phyloP scores from a whole-genome alignment of 2,329 filamentous ascomycete genomes.

The Pseudofabraea citricarpa region DNA sequence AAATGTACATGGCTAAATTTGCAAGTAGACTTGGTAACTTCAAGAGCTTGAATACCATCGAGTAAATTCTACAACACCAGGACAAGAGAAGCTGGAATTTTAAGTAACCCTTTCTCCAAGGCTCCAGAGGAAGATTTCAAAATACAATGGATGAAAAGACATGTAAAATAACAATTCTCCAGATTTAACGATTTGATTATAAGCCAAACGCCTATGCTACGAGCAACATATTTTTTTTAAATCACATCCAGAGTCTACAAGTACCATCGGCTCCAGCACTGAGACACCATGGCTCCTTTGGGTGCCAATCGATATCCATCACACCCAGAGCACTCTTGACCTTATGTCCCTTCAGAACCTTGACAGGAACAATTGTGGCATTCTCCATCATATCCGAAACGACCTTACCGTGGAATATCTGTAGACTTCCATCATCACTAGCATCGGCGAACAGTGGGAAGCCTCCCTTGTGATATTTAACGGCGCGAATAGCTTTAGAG shows the following conservation, averaged over 20 bases:
- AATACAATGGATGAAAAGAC: too few relatives aligned
- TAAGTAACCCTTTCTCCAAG: too few relatives aligned
- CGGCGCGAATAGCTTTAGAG: slow-evolving; percentile 81
- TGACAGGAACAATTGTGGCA: slow-evolving; percentile 91
- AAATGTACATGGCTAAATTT: too few relatives aligned
- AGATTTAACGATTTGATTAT: too few relatives aligned
- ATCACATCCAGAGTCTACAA: slow-evolving; percentile 77
- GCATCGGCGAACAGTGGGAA: slow-evolving; percentile 90
- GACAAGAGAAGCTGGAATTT: too few relatives aligned
- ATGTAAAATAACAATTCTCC: too few relatives aligned
- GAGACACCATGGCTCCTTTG: slow-evolving; percentile 86
- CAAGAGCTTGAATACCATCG: too few relatives aligned
- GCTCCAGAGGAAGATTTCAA: too few relatives aligned
- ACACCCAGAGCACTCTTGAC: slow-evolving; percentile 84
- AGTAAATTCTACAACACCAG: too few relatives aligned
- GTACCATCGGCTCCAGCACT: slow-evolving; percentile 93
- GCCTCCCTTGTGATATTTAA: slow-evolving; percentile 76
- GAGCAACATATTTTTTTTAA: slow-evolving; percentile 4
- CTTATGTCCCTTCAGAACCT: slow-evolving; percentile 87
- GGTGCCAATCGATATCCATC: slow-evolving; percentile 94
- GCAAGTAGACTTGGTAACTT: too few relatives aligned
- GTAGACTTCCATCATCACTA: slow-evolving; percentile 88
- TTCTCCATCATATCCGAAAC: slow-evolving; percentile 94
- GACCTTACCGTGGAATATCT: slow-evolving; percentile 96
- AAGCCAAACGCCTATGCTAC: slow-evolving; percentile 15